A percentile compares a stretch with the other conserved stretches of the same genome.
Evolutionary conservation across 495 filamentous ascomycete species (phyloP).

Genomic region (Penicillium diatomitis): DNA sequence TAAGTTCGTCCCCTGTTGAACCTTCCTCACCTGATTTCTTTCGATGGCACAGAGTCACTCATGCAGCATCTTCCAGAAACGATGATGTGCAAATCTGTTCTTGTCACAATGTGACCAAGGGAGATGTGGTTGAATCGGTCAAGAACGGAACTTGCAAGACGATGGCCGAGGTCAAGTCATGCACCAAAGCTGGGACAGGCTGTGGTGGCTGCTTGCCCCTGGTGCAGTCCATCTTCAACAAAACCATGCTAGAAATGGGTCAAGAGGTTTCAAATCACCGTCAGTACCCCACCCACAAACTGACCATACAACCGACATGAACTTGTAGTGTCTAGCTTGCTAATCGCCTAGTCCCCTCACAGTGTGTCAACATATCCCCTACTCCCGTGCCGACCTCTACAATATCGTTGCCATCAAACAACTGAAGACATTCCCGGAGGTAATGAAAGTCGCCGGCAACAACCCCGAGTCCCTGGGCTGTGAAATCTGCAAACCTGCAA

Average conservation of each 20-base stretch:
- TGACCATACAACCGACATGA: no score
- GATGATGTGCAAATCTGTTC: slow-evolving; percentile 91
- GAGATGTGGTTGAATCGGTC: slow-evolving; percentile 62
- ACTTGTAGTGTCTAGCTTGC: no score
- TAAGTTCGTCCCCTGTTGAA: slow-evolving; percentile 22
- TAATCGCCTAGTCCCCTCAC: no score
- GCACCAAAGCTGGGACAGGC: slow-evolving; percentile 90
- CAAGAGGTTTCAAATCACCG: slow-evolving; percentile 80
- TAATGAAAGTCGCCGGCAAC: slow-evolving; percentile 77
- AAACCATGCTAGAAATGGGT: slow-evolving; percentile 82
- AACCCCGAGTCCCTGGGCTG: slow-evolving; percentile 72
- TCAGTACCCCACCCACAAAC: slow-evolving; percentile 15
- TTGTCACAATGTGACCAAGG: slow-evolving; percentile 93
- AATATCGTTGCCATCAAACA: slow-evolving; percentile 82
- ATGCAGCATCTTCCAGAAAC: slow-evolving; percentile 31
- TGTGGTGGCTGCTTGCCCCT: slow-evolving; percentile 94
- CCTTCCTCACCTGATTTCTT: not conserved
- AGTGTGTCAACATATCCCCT: slow-evolving; percentile 79
- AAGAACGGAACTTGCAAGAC: slow-evolving; percentile 80
- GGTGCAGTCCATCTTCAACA: slow-evolving; percentile 88
- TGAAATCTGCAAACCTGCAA: slow-evolving; percentile 81
- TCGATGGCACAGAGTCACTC: not conserved
- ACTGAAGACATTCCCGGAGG: slow-evolving; percentile 63
- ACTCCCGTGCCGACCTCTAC: slow-evolving; percentile 82
- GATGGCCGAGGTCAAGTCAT: slow-evolving; percentile 80